Base-by-base conservation (phyloP, 1,284 basidiomycete species). In the Cutaneotrichosporon dermatis region DNA sequence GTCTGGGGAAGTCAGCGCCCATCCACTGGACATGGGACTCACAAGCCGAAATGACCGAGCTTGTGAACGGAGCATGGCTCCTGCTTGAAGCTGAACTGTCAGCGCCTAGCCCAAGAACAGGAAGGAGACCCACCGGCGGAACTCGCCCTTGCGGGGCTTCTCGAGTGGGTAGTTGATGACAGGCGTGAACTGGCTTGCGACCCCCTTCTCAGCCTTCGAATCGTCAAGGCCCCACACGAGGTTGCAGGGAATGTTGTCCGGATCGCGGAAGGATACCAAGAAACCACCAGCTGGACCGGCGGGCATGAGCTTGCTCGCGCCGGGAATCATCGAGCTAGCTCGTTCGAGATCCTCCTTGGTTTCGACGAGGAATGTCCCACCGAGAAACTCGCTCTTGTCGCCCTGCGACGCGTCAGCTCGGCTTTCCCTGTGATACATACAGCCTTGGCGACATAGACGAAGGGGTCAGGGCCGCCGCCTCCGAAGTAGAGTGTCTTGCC, bases 41-140 rank as follows among this genome's bases (percentile, higher is more conserved):
- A 63, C 60, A 66, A 58, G 43, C 65, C 66, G 52, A 58, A 68
- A 56, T 68, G 67, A 0, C 67, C 67, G 9, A 68, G 59, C 60
- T 67, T 67, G 57, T 53, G 62, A 3, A 68, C 63, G 1, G 62
- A 48, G 43, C 43, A 64, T 6, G 66, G 62, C 15, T 54, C 53
- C 37, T 64, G 51, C 51, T 62, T 50, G 58, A 65, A 67, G 6
- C 59, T 55, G 37, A 9, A 9, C 12, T 40, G 12, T 40, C 39
- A 40, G 39, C 12, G 12, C 39, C 39, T 40, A 12, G 39, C 12
- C 39, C 39, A 40, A 40, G 12, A 3, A 40, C 33, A 36, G 16
- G 25, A 12, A 35, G 3, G 3, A 34, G 6, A 35, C 48, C n/a
- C n/a, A 50, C 40, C 55, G 16, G n/a, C 51, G 51, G 49, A 58